Evolutionary conservation across 2,329 filamentous ascomycete species (phyloP), one percentile per base, ranked within the genome.

Genomic region (Aureobasidium sp.): DNA sequence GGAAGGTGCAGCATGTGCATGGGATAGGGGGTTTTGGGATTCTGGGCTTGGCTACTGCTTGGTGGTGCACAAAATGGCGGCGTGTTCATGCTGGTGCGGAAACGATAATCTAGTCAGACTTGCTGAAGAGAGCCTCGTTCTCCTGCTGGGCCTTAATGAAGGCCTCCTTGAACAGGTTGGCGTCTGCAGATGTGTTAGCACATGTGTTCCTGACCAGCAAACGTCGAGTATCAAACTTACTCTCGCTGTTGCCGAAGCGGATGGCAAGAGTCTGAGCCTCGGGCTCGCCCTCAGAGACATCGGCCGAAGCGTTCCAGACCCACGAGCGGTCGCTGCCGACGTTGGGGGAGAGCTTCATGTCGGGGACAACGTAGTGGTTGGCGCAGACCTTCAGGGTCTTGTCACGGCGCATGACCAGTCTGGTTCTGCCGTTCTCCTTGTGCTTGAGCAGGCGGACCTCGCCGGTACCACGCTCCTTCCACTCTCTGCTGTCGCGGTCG

Each of bases 321-420:
- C 94, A 99, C 81, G 89, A 95, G 77, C 94, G 89, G 82, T 99
- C 94, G 72, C 90, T 96, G 72, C 94, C 94, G 69, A 97, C 92
- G 76, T 99, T 99, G 78, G 94, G 91, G 65, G 90, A 93, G 67
- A 99, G 88, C 83, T 96, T 97, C 93, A 99, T 97, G 79, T 97
- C 93, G 66, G 93, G 93, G 65, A 96, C 91, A 73, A 99, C 92
- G 80, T 99, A 99, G 84, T 99, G 94, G 84, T 99, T 99, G 75
- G 94, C 94, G 87, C 94, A 99, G 79, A 99, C 94, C 85, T 99
- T 99, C 81, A 97, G 87, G 65, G 94, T 99, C 90, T 97, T 97
- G 83, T 99, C 94, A 76, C 94, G 86, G 77, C 94, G 89, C 94
- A 99, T 99, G 70, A 99, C 94, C 71, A 99, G 82, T 71, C 94